A percentile compares a stretch with the other conserved stretches of the same genome.
Conservation (phyloP, 225 moss, liverwort and hornwort species). For the Polytrichum commune region DNA sequence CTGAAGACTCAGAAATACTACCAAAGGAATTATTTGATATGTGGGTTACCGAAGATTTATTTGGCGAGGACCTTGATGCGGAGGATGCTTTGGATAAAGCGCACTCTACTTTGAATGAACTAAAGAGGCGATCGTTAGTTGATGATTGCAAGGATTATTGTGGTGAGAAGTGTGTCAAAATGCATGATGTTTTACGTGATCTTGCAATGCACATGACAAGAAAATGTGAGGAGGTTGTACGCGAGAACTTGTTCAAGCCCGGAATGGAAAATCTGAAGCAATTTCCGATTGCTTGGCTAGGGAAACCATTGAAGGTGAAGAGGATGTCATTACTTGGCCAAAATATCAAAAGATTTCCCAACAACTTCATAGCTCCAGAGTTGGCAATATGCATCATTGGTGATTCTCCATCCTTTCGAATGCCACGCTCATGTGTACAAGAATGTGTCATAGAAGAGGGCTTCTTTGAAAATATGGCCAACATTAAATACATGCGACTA, state of each 20-base stretch:
- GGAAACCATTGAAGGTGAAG: constrained; percentile 3
- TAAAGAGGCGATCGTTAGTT: background rate
- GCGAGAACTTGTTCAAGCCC: background rate
- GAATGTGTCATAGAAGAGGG: no score
- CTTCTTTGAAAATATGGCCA: no score
- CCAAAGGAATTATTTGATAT: background rate
- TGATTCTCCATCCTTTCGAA: no score
- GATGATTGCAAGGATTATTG: no score
- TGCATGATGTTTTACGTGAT: constrained; percentile 9
- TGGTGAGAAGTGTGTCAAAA: background rate
- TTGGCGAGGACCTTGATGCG: background rate
- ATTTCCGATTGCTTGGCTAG: background rate
- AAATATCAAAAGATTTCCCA: background rate
- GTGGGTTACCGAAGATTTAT: background rate
- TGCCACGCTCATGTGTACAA: no score
- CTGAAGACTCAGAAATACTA: background rate
- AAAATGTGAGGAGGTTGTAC: background rate
- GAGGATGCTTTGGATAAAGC: background rate
- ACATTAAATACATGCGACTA: no score
- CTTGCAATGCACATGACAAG: background rate
- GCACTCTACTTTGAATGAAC: background rate
- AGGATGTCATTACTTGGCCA: background rate
- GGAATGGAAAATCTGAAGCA: background rate
- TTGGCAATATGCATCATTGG: background rate
- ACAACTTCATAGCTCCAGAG: background rate